Percentiles rank a stretch among this genome's conserved stretches.
Evolutionary conservation across 192 early-diverging fungal species (phyloP).

Genomic region (Diversispora epigaea): DNA sequence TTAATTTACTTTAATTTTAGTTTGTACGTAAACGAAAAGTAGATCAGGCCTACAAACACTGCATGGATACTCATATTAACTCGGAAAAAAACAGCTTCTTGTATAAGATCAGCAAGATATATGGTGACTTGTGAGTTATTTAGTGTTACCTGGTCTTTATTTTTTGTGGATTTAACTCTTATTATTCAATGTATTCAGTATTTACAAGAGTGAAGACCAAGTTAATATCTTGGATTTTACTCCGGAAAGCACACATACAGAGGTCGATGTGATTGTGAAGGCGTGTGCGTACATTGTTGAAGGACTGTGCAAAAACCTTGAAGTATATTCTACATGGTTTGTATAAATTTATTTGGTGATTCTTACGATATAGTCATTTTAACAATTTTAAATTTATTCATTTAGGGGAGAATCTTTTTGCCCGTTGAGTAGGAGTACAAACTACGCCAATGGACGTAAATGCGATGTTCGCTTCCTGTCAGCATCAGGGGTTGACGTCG

Average conservation of each 20-base stretch:
- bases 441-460: conserved; percentile 7
- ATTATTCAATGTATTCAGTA: conserved; percentile 21
- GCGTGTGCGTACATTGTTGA: conserved; percentile 32
- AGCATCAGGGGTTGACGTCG: conserved; percentile 21
- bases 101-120: conserved; percentile 29
- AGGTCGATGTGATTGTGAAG: conserved; percentile 34
- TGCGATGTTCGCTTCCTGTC: conserved; percentile 26
- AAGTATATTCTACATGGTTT: conserved; percentile 30
- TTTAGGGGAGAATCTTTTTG: conserved; percentile 27
- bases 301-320: conserved; percentile 5
- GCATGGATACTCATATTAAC: background rate
- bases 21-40: conserved; percentile 12
- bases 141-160: conserved; percentile 4
- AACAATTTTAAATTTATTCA: conserved; percentile 28
- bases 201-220: conserved; percentile 26
- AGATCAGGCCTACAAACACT: conserved; percentile 20
- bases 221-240: conserved; percentile 29
- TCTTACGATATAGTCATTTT: conserved; percentile 10
- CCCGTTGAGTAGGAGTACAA: conserved; percentile 7
- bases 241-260: conserved; percentile 1
- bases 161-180: conserved; percentile 21
- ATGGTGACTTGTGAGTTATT: conserved; percentile 35
- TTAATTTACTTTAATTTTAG: background rate
- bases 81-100: conserved; percentile 25
- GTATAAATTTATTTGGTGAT: conserved; percentile 18